Conservation (phyloP, 202 grass and related monocot genomes). For the Zizania palustris region DNA sequence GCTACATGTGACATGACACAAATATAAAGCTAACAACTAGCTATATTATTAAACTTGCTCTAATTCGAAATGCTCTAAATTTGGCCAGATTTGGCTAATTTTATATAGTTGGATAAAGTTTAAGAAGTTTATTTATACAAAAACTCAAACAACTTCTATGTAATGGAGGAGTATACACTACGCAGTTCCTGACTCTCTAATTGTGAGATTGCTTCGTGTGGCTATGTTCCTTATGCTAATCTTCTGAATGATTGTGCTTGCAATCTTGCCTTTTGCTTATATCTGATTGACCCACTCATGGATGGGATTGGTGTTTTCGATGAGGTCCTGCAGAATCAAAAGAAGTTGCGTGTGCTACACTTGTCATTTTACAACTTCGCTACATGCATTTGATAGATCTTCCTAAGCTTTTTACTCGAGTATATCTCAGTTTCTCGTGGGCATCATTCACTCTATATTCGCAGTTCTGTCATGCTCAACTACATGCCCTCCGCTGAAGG, state of each 20-base stretch:
- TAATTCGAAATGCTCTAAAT: too few species aligned
- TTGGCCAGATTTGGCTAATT: too few species aligned
- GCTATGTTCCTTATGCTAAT: neutral
- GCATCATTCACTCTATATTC: neutral
- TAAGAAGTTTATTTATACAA: too few species aligned
- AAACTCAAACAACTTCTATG: too few species aligned
- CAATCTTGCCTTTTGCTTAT: neutral
- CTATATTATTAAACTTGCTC: too few species aligned
- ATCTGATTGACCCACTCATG: conserved; percentile 23
- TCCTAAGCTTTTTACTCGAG: neutral
- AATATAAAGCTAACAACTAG: too few species aligned
- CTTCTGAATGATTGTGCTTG: neutral
- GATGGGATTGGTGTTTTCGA: neutral
- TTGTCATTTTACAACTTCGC: neutral
- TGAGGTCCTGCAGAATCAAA: conserved; percentile 24
- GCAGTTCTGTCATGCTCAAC: neutral
- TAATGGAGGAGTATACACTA: neutral
- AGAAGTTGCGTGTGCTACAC: conserved; percentile 40
- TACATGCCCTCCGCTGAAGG: neutral
- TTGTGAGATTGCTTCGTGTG: neutral
- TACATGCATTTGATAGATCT: accelerated
- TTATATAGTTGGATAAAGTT: too few species aligned
- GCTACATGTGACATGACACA: too few species aligned
- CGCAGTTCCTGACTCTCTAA: neutral
- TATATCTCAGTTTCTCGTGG: neutral